Base-by-base conservation (phyloP, 306 rosid genomes). In the Begonia fuchsioides region DNA sequence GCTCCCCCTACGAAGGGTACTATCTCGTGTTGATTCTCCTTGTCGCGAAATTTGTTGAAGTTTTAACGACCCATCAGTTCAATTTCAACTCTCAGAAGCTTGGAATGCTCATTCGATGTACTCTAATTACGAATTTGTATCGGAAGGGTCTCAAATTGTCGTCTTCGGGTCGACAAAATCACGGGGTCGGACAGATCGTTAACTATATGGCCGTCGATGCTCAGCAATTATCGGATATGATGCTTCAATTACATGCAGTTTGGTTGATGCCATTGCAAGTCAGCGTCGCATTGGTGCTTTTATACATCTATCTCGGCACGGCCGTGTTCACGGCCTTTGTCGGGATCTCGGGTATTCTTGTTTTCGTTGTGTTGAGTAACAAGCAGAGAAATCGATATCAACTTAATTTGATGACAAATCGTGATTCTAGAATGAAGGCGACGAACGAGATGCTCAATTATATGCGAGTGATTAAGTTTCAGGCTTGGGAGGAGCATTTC, bases 171-270 rank as follows among this genome's bases (percentile, higher is more conserved):
- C 44, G 95, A 44, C 97, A 90, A 53, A 78, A 72, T 26, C 97
- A 90, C 49, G 97, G 97, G 19, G 73, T 90, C 15, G 97, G 97
- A 48, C 81, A 83, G 47, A 90, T 84, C 32, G 97, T 90, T 57
- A 90, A 90, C 66, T 84, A 90, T 72, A 90, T 90, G 97, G 94
- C 95, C 6, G 94, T 90, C 8, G 97, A 90, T 73, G 64, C 87
- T 0, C 97, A 84, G 19, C 97, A 84, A 57, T 75, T 90, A 11
- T 79, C 97, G 16, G 87, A 90, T 55, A 90, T 90, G 97, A 90
- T 90, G 93, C 67, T 79, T 15, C 95, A 75, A 72, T 55, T 90
- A 26, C 95, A 90, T 38, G 69, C 87, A 1, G 50, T 90, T 35
- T 90, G 97, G 97, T 68, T 90, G 78, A 79, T 76, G 83, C 97